phyloP scores from a whole-genome alignment of 768 basidiomycete genomes.

The Amanita polypyramis region DNA sequence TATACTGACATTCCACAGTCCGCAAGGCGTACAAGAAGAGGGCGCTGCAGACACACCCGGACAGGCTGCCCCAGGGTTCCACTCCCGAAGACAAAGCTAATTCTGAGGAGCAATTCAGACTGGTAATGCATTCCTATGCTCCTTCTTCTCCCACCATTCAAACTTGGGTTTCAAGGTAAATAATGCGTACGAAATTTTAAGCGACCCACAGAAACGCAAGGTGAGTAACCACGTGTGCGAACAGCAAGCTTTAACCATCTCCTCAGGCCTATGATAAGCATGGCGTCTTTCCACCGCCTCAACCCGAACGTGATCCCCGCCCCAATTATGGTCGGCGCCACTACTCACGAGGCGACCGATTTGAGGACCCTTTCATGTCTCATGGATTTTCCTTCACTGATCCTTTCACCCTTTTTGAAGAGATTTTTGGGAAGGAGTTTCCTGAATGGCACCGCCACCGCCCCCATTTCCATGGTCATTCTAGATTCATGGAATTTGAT shows the following conservation, averaged over 20 bases:
- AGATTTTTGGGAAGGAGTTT: conserved; percentile 47
- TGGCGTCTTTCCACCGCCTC: conserved; percentile 67
- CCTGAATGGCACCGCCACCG: conserved; percentile 20
- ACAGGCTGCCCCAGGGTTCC: conserved; percentile 49
- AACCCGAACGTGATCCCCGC: conserved; percentile 19
- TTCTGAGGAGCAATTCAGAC: conserved; percentile 47
- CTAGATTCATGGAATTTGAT: conserved; percentile 11
- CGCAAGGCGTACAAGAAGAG: conserved; percentile 69
- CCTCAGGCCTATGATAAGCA: conserved; percentile 55
- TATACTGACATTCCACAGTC: conserved; percentile 28
- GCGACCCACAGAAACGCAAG: conserved; percentile 46
- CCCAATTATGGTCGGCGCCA: conserved; percentile 11
- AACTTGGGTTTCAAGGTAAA: conserved; percentile 37
- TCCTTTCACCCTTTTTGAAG: conserved; percentile 66
- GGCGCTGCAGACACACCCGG: conserved; percentile 69
- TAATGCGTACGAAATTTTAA: conserved; percentile 71
- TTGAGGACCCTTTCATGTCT: conserved; percentile 32
- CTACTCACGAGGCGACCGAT: conserved; percentile 21
- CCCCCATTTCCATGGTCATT: conserved; percentile 8
- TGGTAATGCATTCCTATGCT: conserved; percentile 15
- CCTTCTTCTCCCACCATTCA: conserved; percentile 7
- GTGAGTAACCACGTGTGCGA: conserved; percentile 18
- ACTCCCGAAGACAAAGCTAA: conserved; percentile 44
- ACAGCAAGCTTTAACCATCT: conserved; percentile 1
- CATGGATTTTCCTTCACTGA: conserved; percentile 46